Evolutionary conservation across 306 rosid species (phyloP).

Genomic region (Ziziphus jujuba): DNA sequence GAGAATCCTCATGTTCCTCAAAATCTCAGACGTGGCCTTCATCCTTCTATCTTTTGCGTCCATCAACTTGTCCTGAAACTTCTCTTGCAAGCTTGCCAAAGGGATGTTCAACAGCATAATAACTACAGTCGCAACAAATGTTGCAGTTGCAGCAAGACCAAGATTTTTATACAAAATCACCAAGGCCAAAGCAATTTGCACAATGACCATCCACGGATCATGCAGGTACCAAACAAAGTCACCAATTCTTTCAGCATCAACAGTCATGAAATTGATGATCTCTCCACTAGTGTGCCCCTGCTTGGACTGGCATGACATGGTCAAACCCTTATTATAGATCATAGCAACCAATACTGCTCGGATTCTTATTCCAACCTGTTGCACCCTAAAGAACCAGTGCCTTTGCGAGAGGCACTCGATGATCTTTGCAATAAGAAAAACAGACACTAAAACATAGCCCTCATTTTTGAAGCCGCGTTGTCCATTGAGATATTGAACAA

Average conservation of each 20-base stretch:
- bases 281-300: constrained; percentile 58
- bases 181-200: constrained; percentile 67
- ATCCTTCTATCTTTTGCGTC: constrained; percentile 55
- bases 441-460: constrained; percentile 54
- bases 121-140: constrained; percentile 42
- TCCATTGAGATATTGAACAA: constrained; percentile 74
- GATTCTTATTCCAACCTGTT: constrained; percentile 52
- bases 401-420: constrained; percentile 60
- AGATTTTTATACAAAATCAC: constrained; percentile 61
- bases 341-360: constrained; percentile 55
- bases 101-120: constrained; percentile 55
- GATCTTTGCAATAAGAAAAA: constrained; percentile 61
- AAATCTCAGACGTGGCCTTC: constrained; percentile 56
- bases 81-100: constrained; percentile 41
- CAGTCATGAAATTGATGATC: constrained; percentile 74
- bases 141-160: constrained; percentile 62
- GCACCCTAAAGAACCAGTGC: constrained; percentile 59
- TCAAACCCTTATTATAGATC: constrained; percentile 67
- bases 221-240: constrained; percentile 66
- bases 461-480: constrained; percentile 42
- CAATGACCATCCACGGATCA: constrained; percentile 56
- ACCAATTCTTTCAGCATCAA: constrained; percentile 76
- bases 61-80: constrained; percentile 51
- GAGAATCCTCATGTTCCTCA: constrained; percentile 63
- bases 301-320: constrained; percentile 60